Conservation (phyloP, 1,284 basidiomycete species). For the Trametes versicolor region DNA sequence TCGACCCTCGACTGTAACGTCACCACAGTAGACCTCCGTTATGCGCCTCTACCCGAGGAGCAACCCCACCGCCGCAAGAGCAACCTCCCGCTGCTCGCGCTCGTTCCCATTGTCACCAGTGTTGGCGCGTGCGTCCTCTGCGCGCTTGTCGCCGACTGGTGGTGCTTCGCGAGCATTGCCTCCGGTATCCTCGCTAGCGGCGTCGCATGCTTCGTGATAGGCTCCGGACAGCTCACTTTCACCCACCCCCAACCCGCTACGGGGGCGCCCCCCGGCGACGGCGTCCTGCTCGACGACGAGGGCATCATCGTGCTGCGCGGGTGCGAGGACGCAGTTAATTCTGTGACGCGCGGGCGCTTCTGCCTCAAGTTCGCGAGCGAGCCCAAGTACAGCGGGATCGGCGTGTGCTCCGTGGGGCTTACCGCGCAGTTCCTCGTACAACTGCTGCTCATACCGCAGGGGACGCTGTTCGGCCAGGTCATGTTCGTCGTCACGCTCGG, state of each 20-base stretch:
- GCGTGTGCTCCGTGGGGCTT: slow-evolving; percentile 28
- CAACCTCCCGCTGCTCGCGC: slow-evolving; percentile 18
- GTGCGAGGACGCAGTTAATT: slow-evolving; percentile 29
- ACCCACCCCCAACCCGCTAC: slow-evolving; percentile 25
- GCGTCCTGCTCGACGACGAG: slow-evolving; percentile 28
- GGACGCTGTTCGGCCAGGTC: slow-evolving; percentile 32
- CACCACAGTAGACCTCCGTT: slow-evolving; percentile 25
- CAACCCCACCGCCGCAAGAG: slow-evolving; percentile 6
- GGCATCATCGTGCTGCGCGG: slow-evolving; percentile 28
- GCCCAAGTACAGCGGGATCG: slow-evolving; percentile 27
- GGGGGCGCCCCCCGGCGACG: slow-evolving; percentile 32
- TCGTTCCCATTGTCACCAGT: slow-evolving; percentile 30
- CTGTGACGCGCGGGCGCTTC: slow-evolving; percentile 33
- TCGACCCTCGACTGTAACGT: slow-evolving; percentile 21
- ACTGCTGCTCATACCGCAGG: slow-evolving; percentile 33
- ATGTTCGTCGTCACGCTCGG: slow-evolving; percentile 34
- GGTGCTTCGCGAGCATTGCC: slow-evolving; percentile 29
- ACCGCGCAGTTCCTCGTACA: slow-evolving; percentile 34
- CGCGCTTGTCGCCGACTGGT: slow-evolving; percentile 33
- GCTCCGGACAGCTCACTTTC: slow-evolving; percentile 30
- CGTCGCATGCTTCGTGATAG: slow-evolving; percentile 33
- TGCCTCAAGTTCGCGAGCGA: slow-evolving; percentile 21
- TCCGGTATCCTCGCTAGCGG: slow-evolving; percentile 32
- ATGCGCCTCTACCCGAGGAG: slow-evolving; percentile 10
- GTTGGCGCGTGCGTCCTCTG: slow-evolving; percentile 28